Percentiles rank a stretch among this genome's conserved stretches.
These are phyloP conservation scores for Fusarium sp. DNA, from an alignment of 2,329 filamentous ascomycete genomes.

Conservation along the genomic window DNA sequence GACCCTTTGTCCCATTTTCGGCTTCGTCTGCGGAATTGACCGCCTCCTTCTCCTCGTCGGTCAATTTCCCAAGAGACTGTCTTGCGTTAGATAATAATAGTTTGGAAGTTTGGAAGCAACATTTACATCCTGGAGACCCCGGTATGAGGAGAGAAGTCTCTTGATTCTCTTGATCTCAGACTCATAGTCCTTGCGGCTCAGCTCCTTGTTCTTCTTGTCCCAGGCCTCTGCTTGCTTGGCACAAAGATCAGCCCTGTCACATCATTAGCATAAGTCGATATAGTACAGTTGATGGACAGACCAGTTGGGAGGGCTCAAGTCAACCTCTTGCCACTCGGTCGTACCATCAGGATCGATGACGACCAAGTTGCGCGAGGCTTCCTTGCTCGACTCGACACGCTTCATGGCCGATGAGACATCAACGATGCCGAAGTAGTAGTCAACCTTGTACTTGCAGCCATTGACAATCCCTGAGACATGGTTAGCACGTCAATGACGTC, in stretches of 20 bases:
- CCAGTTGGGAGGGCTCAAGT: slow-evolving; percentile 5
- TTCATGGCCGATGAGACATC: slow-evolving; percentile 16
- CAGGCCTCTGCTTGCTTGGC: background rate
- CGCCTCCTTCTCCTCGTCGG: background rate
- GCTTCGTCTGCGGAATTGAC: background rate
- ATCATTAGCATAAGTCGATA: background rate
- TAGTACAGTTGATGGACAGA: background rate
- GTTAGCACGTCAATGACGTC: background rate
- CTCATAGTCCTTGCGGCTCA: background rate
- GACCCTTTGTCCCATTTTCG: background rate
- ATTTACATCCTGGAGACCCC: background rate
- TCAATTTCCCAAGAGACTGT: background rate
- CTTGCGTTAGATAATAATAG: background rate
- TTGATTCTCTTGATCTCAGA: background rate
- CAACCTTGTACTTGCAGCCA: slow-evolving; percentile 13
- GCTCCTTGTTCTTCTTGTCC: background rate
- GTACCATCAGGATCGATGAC: slow-evolving; percentile 8
- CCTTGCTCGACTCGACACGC: slow-evolving; percentile 10
- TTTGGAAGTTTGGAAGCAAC: background rate
- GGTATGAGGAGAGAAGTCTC: background rate
- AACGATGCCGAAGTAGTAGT: slow-evolving; percentile 11
- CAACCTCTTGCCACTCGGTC: background rate
- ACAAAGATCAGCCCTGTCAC: background rate
- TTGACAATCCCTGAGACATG: background rate
- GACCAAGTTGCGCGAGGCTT: slow-evolving; percentile 5